phyloP scores from a whole-genome alignment of 495 filamentous ascomycete genomes.

The Aspergillus campestris region DNA sequence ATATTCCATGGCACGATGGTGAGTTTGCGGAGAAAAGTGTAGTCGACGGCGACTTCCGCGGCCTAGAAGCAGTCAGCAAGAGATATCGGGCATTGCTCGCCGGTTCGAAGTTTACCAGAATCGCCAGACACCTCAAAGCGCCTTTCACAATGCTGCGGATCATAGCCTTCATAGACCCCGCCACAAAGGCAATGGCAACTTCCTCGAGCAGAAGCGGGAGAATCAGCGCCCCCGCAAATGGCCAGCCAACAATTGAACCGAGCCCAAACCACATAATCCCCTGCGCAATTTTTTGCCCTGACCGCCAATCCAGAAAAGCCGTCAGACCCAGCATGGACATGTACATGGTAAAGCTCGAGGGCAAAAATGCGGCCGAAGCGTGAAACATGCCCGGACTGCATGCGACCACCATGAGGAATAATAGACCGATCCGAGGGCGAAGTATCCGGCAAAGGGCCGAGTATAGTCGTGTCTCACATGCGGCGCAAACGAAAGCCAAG shows the following conservation, averaged over 20 bases:
- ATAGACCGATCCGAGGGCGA: conserved; percentile 69
- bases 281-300: conserved; percentile 63
- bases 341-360: conserved; percentile 97
- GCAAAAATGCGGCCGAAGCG: conserved; percentile 76
- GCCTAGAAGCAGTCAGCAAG: conserved; percentile 29
- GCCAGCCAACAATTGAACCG: conserved; percentile 90
- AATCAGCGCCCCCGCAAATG: conserved; percentile 76
- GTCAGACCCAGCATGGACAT: conserved; percentile 77
- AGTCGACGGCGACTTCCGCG: conserved; percentile 58
- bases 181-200: conserved; percentile 49
- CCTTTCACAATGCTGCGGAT: conserved; percentile 57
- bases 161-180: conserved; percentile 47
- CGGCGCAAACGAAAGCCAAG: conserved; percentile 67
- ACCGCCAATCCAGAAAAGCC: conserved; percentile 79
- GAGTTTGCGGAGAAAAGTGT: conserved; percentile 72
- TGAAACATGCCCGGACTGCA: conserved; percentile 90
- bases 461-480: conserved; percentile 75
- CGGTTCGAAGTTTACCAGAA: conserved; percentile 52
- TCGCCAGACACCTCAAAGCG: conserved; percentile 50
- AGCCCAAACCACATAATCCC: conserved; percentile 89
- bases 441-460: conserved; percentile 62
- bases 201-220: conserved; percentile 81
- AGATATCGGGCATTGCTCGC: not conserved
- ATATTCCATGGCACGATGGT: conserved; percentile 85
- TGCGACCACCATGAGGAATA: conserved; percentile 68